Conservation (phyloP, 768 basidiomycete genomes). For the Tremella fuciformis region DNA sequence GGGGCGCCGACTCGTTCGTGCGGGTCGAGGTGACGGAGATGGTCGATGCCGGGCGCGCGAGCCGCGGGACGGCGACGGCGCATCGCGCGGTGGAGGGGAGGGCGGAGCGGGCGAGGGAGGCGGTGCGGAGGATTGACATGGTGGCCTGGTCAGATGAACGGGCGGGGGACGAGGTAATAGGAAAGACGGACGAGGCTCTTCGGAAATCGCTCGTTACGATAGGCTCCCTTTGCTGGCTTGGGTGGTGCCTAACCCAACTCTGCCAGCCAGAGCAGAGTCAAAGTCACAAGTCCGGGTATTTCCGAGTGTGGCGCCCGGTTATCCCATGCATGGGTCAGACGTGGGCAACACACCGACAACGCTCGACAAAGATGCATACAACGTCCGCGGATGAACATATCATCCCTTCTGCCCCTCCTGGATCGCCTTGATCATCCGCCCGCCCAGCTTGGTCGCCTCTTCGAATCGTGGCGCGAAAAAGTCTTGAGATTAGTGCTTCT, state of each 20-base stretch:
- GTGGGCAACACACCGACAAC: too few species aligned
- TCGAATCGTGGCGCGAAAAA: conserved; percentile 88
- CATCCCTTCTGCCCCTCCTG: conserved; percentile 29
- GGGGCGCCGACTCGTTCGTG: conserved; percentile 57
- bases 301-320: conserved; percentile 4
- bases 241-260: too few species aligned
- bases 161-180: not conserved
- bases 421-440: conserved; percentile 85
- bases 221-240: too few species aligned
- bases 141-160: not conserved
- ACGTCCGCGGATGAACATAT: not conserved
- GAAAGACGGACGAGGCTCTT: conserved; percentile 1
- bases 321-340: not conserved
- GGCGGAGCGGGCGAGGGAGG: not conserved
- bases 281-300: not conserved
- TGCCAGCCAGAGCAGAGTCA: too few species aligned
- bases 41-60: not conserved
- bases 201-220: not conserved
- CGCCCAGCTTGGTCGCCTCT: conserved; percentile 75
- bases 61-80: not conserved
- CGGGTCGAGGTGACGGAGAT: conserved; percentile 45
- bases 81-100: not conserved
- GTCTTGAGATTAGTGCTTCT: conserved; percentile 37
- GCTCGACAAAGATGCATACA: not conserved
- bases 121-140: conserved; percentile 4